Evolutionary conservation across 2,329 filamentous ascomycete species (phyloP).

Genomic region (Cladosporium velox): DNA sequence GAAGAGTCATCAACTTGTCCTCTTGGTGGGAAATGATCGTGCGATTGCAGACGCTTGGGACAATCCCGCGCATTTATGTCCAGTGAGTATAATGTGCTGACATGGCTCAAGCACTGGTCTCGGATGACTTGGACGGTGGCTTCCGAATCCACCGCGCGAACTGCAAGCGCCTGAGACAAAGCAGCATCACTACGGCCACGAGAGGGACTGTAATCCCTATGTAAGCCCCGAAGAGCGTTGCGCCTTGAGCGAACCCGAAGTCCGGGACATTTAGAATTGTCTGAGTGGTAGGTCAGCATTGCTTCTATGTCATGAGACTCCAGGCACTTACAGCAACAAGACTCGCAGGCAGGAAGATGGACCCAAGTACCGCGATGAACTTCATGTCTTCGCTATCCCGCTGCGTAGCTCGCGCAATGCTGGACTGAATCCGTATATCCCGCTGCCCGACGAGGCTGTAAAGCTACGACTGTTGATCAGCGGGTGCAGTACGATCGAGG

Average conservation of each 20-base stretch:
- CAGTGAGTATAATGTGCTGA: neutral
- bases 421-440: conserved; percentile 25
- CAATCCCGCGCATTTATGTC: too few relatives aligned
- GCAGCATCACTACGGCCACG: conserved; percentile 23
- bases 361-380: conserved; percentile 28
- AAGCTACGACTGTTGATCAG: conserved; percentile 8
- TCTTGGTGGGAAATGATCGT: neutral
- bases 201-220: conserved; percentile 27
- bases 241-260: conserved; percentile 25
- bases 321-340: conserved; percentile 23
- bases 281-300: conserved; percentile 16
- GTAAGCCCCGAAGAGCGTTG: conserved; percentile 25
- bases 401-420: conserved; percentile 25
- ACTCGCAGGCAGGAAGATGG: conserved; percentile 28
- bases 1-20: neutral
- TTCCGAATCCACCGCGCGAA: neutral
- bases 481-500: too few relatives aligned
- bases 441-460: conserved; percentile 27
- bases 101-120: neutral
- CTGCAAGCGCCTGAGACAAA: conserved; percentile 21
- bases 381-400: conserved; percentile 30
- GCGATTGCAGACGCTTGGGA: neutral
- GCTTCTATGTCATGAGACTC: neutral
- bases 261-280: conserved; percentile 26
- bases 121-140: neutral